Base-by-base conservation (phyloP, 2,329 filamentous ascomycete species). In the Tolypocladium guangdongense region DNA sequence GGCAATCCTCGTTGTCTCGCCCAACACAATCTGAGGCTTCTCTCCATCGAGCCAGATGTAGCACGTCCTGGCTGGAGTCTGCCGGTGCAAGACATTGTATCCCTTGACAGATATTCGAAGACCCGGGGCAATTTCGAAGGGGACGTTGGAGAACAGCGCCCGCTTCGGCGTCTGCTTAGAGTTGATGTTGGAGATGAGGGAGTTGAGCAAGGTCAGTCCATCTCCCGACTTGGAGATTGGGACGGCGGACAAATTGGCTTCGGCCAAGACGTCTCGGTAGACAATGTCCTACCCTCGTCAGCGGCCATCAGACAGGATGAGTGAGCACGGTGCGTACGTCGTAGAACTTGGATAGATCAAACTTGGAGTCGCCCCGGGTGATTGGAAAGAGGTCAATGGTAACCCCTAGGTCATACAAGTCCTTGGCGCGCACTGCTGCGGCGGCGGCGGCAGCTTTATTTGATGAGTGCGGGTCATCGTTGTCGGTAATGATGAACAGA, bases 401-500 rank as follows among this genome's bases (percentile, higher is more conserved):
- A 33, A 96, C 90, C 4, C 91, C 90, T 32, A 97, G 75, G 65
- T 99, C 93, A 65, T 96, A 97, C 24, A 99, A 69, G 71, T 99
- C 93, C 66, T 96, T 95, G 32, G 93, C 93, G 52, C 91, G 82
- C 6, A 93, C 89, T 7, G 88, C 85, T 4, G 93, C 89, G 37
- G 87, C 83, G 16, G 87, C 86, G 51, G 86, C 84, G 33, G 86
- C 76, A 8, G 79, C 75, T 69, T 91, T 93, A 65, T 88, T 84
- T 20, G 80, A 76, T 0, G 75, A 73, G 65, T 95, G 88, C 4
- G 93, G 93, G 58, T 90, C 80, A 66, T 97, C 93, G 58, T 95
- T 89, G 67, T 97, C 90, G 0, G 93, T 97, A 53, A 99, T 89
- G 58, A 99, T 83, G 70, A 99, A 99, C n/a, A 99, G 73, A 36